A percentile compares a stretch with the other conserved stretches of the same genome.
These are phyloP conservation scores for Grosmannia serpens DNA, from an alignment of 2,329 filamentous ascomycete genomes.

Conservation along the genomic window DNA sequence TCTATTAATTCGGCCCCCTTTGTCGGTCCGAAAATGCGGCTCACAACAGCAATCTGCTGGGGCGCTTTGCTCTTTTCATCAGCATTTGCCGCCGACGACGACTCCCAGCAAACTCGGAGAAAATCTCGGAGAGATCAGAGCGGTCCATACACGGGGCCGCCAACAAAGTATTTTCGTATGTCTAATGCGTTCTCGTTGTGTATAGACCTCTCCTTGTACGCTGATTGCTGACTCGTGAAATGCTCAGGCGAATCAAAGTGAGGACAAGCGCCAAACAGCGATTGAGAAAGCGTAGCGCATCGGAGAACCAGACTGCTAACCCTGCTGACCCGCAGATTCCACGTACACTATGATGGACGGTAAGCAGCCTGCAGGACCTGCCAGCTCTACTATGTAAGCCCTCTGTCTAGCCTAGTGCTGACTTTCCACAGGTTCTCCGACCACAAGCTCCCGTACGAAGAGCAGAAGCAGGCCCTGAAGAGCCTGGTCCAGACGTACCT, in stretches of 20 bases:
- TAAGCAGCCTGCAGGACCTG: not conserved
- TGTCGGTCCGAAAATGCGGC: not conserved
- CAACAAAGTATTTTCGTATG: slow-evolving; percentile 27
- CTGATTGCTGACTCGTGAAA: not conserved
- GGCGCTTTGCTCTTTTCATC: not conserved
- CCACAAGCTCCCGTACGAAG: slow-evolving; percentile 34
- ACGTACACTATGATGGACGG: slow-evolving; percentile 6
- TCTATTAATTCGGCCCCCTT: not conserved
- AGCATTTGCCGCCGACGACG: not conserved
- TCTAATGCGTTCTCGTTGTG: not conserved
- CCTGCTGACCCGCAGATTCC: not conserved
- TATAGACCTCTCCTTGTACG: not conserved
- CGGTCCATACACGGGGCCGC: slow-evolving; percentile 4
- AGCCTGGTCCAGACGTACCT: slow-evolving; percentile 64
- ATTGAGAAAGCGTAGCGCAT: not conserved
- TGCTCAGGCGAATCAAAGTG: slow-evolving; percentile 12
- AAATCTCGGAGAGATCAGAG: slow-evolving; percentile 16
- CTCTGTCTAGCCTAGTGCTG: slow-evolving; percentile 4
- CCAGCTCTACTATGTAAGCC: not conserved
- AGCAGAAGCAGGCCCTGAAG: slow-evolving; percentile 49
- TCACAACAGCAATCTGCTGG: not conserved
- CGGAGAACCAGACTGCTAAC: not conserved
- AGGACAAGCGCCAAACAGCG: not conserved
- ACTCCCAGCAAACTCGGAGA: slow-evolving; percentile 3
- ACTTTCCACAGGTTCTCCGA: slow-evolving; percentile 22